phyloP scores from a whole-genome alignment of 495 filamentous ascomycete species.

The Melanomma pulvis-pyrius region DNA sequence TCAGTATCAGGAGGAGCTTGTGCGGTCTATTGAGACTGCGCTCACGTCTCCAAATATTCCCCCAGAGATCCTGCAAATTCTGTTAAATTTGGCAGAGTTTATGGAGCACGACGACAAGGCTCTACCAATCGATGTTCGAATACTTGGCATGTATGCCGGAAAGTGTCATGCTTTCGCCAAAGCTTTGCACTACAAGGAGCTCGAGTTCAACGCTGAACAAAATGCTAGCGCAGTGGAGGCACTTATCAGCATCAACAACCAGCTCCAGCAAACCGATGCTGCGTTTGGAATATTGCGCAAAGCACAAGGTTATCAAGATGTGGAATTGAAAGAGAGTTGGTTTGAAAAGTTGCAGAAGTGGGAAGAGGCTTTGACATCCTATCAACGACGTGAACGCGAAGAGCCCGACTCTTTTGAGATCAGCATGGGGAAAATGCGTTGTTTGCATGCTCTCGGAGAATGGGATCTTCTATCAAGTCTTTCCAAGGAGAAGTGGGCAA shows the following conservation, averaged over 20 bases:
- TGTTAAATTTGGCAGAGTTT: slow-evolving; percentile 96
- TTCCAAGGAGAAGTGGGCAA: slow-evolving; percentile 89
- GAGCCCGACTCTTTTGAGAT: slow-evolving; percentile 82
- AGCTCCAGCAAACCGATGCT: slow-evolving; percentile 94
- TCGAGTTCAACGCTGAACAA: slow-evolving; percentile 97
- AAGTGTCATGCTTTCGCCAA: slow-evolving; percentile 98
- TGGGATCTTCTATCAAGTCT: slow-evolving; percentile 90
- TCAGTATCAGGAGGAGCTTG: slow-evolving; percentile 91
- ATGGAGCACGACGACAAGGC: slow-evolving; percentile 99
- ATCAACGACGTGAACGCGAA: slow-evolving; percentile 73
- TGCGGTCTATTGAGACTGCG: slow-evolving; percentile 92
- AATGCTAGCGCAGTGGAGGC: slow-evolving; percentile 95
- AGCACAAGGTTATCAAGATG: slow-evolving; percentile 90
- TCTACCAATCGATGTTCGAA: slow-evolving; percentile 93
- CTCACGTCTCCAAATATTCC: slow-evolving; percentile 91
- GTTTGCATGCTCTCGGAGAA: slow-evolving; percentile 93
- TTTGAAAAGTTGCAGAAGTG: slow-evolving; percentile 97
- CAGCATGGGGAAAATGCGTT: slow-evolving; percentile 99
- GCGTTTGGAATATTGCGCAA: slow-evolving; percentile 95
- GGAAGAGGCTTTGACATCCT: slow-evolving; percentile 95
- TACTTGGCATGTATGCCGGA: slow-evolving; percentile 86
- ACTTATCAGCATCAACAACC: slow-evolving; percentile 97
- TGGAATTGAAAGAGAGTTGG: slow-evolving; percentile 95
- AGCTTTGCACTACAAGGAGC: slow-evolving; percentile 96
- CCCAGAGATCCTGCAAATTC: slow-evolving; percentile 88